phyloP scores from a whole-genome alignment of 768 basidiomycete species.

The Rubroboletus pulcherrimus region DNA sequence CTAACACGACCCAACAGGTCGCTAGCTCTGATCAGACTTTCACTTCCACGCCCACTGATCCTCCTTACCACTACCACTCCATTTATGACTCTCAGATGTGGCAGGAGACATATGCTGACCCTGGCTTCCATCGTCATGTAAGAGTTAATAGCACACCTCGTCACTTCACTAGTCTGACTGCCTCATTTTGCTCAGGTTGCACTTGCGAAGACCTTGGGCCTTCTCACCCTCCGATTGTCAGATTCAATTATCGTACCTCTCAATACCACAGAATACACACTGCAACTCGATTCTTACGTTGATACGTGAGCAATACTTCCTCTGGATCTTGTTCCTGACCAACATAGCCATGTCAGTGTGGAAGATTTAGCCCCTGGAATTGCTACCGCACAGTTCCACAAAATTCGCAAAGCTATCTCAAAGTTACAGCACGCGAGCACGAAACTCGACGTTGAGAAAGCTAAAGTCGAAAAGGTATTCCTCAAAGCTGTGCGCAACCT shows the following conservation, averaged over 20 bases:
- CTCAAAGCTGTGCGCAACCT: conserved; percentile 40
- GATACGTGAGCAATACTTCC: conserved; percentile 43
- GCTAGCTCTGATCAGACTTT: conserved; percentile 35
- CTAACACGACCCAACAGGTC: conserved; percentile 17
- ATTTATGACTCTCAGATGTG: conserved; percentile 69
- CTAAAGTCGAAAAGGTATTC: conserved; percentile 50
- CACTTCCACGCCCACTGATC: conserved; percentile 39
- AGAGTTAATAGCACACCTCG: conserved; percentile 14
- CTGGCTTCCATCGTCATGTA: conserved; percentile 70
- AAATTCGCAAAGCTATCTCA: conserved; percentile 44
- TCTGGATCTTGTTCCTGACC: conserved; percentile 23
- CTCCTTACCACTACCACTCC: conserved; percentile 71
- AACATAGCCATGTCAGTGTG: conserved; percentile 40
- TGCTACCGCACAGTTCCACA: conserved; percentile 33
- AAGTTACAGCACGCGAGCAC: conserved; percentile 48
- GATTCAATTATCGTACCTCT: conserved; percentile 64
- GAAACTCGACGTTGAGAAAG: conserved; percentile 58
- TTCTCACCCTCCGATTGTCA: conserved; percentile 53
- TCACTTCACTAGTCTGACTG: background rate
- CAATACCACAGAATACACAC: conserved; percentile 72
- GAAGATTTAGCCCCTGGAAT: conserved; percentile 37
- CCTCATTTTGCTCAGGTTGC: conserved; percentile 43
- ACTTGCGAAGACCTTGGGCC: conserved; percentile 60
- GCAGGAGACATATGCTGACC: conserved; percentile 73
- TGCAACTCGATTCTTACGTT: conserved; percentile 59